Evolutionary conservation across 768 basidiomycete genomes (phyloP).

Genomic region (Psilocybe subaeruginosa): DNA sequence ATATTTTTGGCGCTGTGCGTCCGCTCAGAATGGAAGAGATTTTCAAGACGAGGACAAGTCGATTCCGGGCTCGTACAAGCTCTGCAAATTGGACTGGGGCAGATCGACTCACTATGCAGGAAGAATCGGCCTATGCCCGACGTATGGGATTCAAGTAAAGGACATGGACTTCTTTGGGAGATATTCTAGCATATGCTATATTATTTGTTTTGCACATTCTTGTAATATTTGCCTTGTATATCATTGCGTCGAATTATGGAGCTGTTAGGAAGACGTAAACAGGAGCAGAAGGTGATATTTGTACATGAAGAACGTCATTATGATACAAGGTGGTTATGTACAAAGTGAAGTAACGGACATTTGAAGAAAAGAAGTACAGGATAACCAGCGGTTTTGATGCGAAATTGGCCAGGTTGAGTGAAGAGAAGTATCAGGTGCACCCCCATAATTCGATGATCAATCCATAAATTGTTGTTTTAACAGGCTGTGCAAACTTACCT

Average conservation of each 20-base stretch:
- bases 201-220: not conserved
- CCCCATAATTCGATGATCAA: too few species aligned
- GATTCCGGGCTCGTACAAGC: slow-evolving; percentile 88
- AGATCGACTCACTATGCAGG: slow-evolving; percentile 83
- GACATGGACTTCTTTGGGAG: not conserved
- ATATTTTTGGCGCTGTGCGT: slow-evolving; percentile 89
- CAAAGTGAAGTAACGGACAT: too few species aligned
- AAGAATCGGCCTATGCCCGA: slow-evolving; percentile 85
- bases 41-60: slow-evolving; percentile 76
- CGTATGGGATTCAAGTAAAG: slow-evolving; percentile 82
- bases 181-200: not conserved
- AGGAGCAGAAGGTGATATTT: too few species aligned
- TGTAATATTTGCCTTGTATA: not conserved
- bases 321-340: too few species aligned
- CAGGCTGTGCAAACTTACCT: slow-evolving; percentile 3
- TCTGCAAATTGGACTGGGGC: slow-evolving; percentile 96
- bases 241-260: too few species aligned
- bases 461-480: too few species aligned
- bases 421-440: too few species aligned
- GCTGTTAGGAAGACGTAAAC: too few species aligned
- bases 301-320: too few species aligned
- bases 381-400: too few species aligned
- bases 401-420: too few species aligned
- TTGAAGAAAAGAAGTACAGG: too few species aligned
- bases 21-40: slow-evolving; percentile 93